These are phyloP conservation scores for Penicillium lagena DNA, from an alignment of 495 filamentous ascomycete genomes.

Conservation along the genomic window DNA sequence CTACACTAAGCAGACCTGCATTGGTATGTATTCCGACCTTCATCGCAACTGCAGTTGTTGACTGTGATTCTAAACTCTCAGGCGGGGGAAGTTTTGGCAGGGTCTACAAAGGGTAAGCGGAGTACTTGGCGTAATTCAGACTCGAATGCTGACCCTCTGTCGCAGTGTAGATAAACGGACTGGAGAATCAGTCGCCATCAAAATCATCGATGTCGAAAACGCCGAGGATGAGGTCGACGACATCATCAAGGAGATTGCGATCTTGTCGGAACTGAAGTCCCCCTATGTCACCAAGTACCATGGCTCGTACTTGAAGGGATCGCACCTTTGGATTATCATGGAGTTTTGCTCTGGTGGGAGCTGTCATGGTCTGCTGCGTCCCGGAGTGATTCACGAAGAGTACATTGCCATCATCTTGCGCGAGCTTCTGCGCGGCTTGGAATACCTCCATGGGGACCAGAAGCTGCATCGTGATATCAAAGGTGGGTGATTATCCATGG, in stretches of 20 bases:
- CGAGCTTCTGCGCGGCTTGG: slow-evolving; percentile 82
- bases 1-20: slow-evolving; percentile 90
- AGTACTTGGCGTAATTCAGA: not conserved
- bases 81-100: slow-evolving; percentile 90
- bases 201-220: slow-evolving; percentile 96
- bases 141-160: too few relatives aligned
- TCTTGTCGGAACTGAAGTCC: slow-evolving; percentile 88
- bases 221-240: slow-evolving; percentile 98
- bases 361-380: slow-evolving; percentile 86
- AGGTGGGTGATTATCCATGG: slow-evolving; percentile 45
- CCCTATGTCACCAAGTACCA: slow-evolving; percentile 96
- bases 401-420: slow-evolving; percentile 92
- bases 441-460: slow-evolving; percentile 90
- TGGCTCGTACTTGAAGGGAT: slow-evolving; percentile 91
- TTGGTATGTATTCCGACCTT: slow-evolving; percentile 53
- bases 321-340: slow-evolving; percentile 97
- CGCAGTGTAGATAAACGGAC: slow-evolving; percentile 74
- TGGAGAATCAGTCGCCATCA: slow-evolving; percentile 85
- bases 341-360: slow-evolving; percentile 91
- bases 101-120: slow-evolving; percentile 83
- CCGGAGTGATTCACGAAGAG: slow-evolving; percentile 83
- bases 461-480: slow-evolving; percentile 98
- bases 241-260: slow-evolving; percentile 96
- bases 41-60: not conserved
- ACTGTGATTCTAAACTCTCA: slow-evolving; percentile 6